A percentile compares a stretch with the other conserved stretches of the same genome.
Evolutionary conservation across 176 grass and related monocot genomes (phyloP).

Genomic region (Carex littledalei): DNA sequence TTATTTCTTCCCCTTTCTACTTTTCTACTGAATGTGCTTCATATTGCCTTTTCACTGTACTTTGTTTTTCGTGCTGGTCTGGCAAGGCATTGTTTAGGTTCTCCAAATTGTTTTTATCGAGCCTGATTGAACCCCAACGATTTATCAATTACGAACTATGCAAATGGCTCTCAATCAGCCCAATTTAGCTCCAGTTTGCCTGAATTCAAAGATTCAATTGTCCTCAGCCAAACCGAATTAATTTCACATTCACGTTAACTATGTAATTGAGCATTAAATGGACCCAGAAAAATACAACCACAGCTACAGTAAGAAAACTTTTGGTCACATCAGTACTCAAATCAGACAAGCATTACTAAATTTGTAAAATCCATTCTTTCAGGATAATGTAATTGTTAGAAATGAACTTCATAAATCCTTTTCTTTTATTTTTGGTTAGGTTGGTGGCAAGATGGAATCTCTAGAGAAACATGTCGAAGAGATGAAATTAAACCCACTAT

Average conservation of each 20-base stretch:
- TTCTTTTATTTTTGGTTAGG: slow-evolving; percentile 31
- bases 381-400: background rate
- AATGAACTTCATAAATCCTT: background rate
- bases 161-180: background rate
- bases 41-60: background rate
- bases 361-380: background rate
- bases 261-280: background rate
- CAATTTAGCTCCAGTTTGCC: background rate
- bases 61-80: too few relatives aligned
- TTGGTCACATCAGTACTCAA: background rate
- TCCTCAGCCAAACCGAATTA: background rate
- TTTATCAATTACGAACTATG: background rate
- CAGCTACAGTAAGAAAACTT: background rate
- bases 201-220: background rate
- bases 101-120: background rate
- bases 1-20: background rate
- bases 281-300: background rate
- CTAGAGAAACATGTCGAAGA: slow-evolving; percentile 77
- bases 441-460: slow-evolving; percentile 67
- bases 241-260: background rate
- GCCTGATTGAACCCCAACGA: background rate
- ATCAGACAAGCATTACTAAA: background rate
- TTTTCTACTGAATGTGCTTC: background rate
- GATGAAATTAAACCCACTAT: slow-evolving; percentile 51
- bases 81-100: too few relatives aligned